These are phyloP conservation scores for Arabidopsis suecica DNA, from an alignment of 345 rosid genomes.

Conservation along the genomic window DNA sequence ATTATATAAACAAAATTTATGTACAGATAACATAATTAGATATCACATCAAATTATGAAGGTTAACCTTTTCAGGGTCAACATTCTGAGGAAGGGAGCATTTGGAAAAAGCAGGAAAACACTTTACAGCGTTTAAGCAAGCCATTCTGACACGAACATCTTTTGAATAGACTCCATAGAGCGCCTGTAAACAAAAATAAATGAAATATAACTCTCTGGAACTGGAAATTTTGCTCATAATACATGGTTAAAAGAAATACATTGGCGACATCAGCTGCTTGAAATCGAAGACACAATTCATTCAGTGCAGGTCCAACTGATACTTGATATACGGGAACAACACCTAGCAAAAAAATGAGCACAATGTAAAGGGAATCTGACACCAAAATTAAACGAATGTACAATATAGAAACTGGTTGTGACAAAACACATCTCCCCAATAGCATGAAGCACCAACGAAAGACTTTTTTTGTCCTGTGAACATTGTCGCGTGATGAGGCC, in stretches of 20 bases:
- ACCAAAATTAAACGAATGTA: neutral
- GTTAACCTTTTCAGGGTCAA: slow-evolving; percentile 90
- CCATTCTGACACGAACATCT: slow-evolving; percentile 93
- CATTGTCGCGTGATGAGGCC: slow-evolving; percentile 72
- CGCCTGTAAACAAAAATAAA: slow-evolving; percentile 62
- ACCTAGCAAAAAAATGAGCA: slow-evolving; percentile 46
- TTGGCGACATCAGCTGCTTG: slow-evolving; percentile 79
- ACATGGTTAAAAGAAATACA: slow-evolving; percentile 53
- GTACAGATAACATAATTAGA: neutral
- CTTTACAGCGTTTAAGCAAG: slow-evolving; percentile 94
- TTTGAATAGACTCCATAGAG: slow-evolving; percentile 91
- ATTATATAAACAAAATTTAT: neutral
- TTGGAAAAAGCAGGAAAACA: slow-evolving; percentile 87
- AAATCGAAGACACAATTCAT: slow-evolving; percentile 94
- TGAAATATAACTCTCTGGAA: slow-evolving; percentile 29
- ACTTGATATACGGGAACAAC: slow-evolving; percentile 89
- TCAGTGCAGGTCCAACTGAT: slow-evolving; percentile 81
- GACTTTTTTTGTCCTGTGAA: slow-evolving; percentile 60
- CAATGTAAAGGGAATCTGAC: neutral
- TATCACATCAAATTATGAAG: slow-evolving; percentile 29
- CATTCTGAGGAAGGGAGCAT: slow-evolving; percentile 71
- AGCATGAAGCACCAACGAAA: slow-evolving; percentile 75
- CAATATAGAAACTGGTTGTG: slow-evolving; percentile 68
- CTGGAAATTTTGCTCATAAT: neutral
- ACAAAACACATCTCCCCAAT: slow-evolving; percentile 94